Evolutionary conservation across 2,329 filamentous ascomycete species (phyloP).

Genomic region (Diaporthe capsici): DNA sequence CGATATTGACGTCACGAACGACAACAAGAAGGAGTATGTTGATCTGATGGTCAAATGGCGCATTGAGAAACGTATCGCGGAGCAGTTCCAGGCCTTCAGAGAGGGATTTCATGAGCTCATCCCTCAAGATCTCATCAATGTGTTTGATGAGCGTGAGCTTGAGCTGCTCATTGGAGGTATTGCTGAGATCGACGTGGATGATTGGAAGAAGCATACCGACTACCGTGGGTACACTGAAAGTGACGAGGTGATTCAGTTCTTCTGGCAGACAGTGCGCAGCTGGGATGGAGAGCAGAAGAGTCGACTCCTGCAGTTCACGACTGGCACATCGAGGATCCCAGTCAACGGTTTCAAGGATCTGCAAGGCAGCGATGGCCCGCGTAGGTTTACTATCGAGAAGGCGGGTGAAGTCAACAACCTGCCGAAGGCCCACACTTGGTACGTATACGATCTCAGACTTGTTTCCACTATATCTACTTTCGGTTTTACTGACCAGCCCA

Average conservation of each 20-base stretch:
- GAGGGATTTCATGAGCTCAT: slow-evolving; percentile 98
- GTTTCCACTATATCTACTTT: neutral
- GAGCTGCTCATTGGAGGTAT: slow-evolving; percentile 98
- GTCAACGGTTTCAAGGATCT: slow-evolving; percentile 99
- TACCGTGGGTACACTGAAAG: slow-evolving; percentile 98
- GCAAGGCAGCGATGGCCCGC: slow-evolving; percentile 94
- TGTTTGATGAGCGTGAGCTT: slow-evolving; percentile 97
- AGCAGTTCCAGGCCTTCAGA: slow-evolving; percentile 98
- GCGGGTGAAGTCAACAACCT: slow-evolving; percentile 91
- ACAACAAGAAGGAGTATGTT: slow-evolving; percentile 99
- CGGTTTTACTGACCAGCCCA: neutral
- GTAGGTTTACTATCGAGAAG: slow-evolving; percentile 98
- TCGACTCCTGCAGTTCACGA: slow-evolving; percentile 94
- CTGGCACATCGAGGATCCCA: slow-evolving; percentile 96
- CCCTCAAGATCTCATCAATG: slow-evolving; percentile 94
- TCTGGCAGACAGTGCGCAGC: slow-evolving; percentile 96
- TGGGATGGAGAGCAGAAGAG: slow-evolving; percentile 99
- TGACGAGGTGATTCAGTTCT: slow-evolving; percentile 97
- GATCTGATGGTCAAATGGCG: slow-evolving; percentile 99
- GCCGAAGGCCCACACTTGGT: slow-evolving; percentile 99
- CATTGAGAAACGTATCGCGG: slow-evolving; percentile 97
- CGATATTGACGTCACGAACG: slow-evolving; percentile 96
- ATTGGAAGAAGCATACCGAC: slow-evolving; percentile 99
- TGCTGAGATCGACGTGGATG: slow-evolving; percentile 99
- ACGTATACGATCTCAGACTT: slow-evolving; percentile 57